Percentiles rank a stretch among this genome's conserved stretches.
Conservation (phyloP, 2,329 filamentous ascomycete genomes). For the Ploettnerulaceae sp. region DNA sequence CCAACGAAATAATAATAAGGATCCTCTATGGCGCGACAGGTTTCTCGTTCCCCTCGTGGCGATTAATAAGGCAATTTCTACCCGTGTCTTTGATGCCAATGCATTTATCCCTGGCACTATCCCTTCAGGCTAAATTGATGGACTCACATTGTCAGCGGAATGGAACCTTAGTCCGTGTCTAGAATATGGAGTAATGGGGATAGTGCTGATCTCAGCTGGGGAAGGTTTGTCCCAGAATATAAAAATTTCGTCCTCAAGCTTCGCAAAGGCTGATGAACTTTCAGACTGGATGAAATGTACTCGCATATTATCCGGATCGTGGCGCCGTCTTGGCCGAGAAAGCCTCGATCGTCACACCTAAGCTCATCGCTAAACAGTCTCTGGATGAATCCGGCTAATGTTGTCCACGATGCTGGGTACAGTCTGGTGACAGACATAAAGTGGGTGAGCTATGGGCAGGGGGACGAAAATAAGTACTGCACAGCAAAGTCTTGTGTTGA, state of each 20-base stretch:
- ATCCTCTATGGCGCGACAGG: no score
- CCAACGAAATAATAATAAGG: no score
- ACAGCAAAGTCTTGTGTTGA: neutral
- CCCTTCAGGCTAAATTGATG: slow-evolving; percentile 10
- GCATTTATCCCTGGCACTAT: slow-evolving; percentile 11
- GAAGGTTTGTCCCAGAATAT: neutral
- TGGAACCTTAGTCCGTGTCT: neutral
- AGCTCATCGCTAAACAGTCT: neutral
- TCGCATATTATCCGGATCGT: slow-evolving; percentile 9
- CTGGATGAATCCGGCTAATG: slow-evolving; percentile 9
- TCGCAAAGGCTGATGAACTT: neutral
- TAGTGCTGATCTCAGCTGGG: neutral
- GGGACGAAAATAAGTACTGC: neutral
- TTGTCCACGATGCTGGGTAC: neutral
- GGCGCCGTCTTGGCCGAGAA: slow-evolving; percentile 5
- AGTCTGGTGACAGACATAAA: neutral
- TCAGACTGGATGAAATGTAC: slow-evolving; percentile 5
- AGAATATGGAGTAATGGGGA: slow-evolving; percentile 4
- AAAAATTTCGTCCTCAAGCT: neutral
- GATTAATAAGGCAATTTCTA: no score
- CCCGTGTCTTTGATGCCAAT: no score
- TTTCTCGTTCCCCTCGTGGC: no score
- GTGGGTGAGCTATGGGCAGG: neutral
- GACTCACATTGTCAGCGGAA: neutral
- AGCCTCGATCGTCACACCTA: slow-evolving; percentile 7